Conservation (phyloP, 2,329 filamentous ascomycete species). For the Aureobasidium uvarum region DNA sequence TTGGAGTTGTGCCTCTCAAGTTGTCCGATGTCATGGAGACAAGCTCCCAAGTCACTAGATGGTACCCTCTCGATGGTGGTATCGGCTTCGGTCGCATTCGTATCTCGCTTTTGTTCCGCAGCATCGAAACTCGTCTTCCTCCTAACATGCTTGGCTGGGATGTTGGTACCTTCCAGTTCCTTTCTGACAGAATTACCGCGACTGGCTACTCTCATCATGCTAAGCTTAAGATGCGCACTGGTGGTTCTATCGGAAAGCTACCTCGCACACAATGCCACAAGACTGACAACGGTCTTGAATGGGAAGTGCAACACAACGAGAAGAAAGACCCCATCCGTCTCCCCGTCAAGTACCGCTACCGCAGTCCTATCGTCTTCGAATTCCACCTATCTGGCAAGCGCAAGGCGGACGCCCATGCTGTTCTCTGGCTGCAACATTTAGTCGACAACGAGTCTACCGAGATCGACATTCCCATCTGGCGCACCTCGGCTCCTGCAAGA, state of each 20-base stretch:
- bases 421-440: constrained; percentile 83
- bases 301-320: constrained; percentile 51
- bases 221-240: constrained; percentile 77
- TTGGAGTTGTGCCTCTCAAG: constrained; percentile 87
- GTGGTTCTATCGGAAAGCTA: constrained; percentile 74
- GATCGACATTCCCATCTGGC: constrained; percentile 90
- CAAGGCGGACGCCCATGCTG: constrained; percentile 69
- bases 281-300: constrained; percentile 58
- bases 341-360: constrained; percentile 86
- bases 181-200: constrained; percentile 66
- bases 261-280: constrained; percentile 61
- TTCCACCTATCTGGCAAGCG: constrained; percentile 70
- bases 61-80: constrained; percentile 96
- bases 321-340: constrained; percentile 63
- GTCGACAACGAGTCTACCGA: constrained; percentile 73
- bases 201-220: constrained; percentile 60
- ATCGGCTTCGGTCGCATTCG: constrained; percentile 85
- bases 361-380: constrained; percentile 86
- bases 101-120: constrained; percentile 86
- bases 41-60: constrained; percentile 80
- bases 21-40: constrained; percentile 84
- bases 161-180: constrained; percentile 89
- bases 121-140: constrained; percentile 82
- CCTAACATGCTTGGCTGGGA: constrained; percentile 87
- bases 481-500: constrained; percentile 69